phyloP scores from a whole-genome alignment of 352 stramenopile species.

The Pythium diclinum region DNA sequence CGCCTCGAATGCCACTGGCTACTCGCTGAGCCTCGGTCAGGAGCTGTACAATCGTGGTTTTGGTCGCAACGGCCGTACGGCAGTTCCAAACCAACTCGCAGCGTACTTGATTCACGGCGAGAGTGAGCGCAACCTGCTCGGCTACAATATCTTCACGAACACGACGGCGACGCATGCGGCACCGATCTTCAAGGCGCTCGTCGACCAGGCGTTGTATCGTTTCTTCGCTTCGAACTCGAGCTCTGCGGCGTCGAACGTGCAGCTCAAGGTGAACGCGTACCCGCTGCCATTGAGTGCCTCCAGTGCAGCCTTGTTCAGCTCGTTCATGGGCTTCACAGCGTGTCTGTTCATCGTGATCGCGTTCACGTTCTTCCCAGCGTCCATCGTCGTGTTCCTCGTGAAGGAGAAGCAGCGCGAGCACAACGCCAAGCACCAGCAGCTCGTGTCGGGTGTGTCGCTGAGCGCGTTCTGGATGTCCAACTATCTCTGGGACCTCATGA shows the following conservation, averaged over 20 bases:
- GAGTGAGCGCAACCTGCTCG: constrained; percentile 33
- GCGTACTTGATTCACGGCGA: constrained; percentile 45
- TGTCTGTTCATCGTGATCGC: constrained; percentile 85
- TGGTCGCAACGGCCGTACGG: no score
- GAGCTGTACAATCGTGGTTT: constrained; percentile 45
- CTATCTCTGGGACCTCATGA: constrained; percentile 91
- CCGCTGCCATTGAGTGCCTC: constrained; percentile 47
- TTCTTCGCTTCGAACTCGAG: constrained; percentile 40
- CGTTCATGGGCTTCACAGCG: constrained; percentile 74
- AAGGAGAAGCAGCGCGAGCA: constrained; percentile 89
- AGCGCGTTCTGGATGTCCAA: constrained; percentile 96
- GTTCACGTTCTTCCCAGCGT: constrained; percentile 90
- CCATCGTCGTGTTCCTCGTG: constrained; percentile 94
- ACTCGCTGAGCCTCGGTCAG: constrained; percentile 43
- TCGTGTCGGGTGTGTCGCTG: constrained; percentile 93
- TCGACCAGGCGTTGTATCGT: constrained; percentile 59
- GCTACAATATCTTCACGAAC: constrained; percentile 63
- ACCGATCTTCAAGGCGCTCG: constrained; percentile 59
- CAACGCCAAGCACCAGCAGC: constrained; percentile 97
- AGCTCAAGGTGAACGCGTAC: constrained; percentile 54
- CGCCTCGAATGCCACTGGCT: constrained; percentile 41
- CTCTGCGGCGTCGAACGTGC: constrained; percentile 15
- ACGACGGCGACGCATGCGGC: constrained; percentile 49
- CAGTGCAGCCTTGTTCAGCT: no score
- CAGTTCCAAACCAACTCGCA: no score